phyloP scores from a whole-genome alignment of 495 filamentous ascomycete species.

The Penicillium cosmopolitanum region DNA sequence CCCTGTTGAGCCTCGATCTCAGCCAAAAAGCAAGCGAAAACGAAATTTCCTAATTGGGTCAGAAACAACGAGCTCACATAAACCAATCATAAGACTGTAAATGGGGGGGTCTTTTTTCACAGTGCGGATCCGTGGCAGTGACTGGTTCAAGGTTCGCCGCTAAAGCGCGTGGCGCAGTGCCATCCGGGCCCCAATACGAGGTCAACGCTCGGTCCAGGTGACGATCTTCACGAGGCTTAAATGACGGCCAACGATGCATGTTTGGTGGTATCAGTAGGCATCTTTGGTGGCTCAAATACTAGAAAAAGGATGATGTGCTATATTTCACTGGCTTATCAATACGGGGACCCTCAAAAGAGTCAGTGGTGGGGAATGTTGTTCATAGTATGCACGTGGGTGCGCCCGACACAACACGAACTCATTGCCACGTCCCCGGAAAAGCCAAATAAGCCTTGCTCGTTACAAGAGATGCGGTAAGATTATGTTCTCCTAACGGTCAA shows the following conservation, averaged over 20 bases:
- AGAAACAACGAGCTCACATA: not conserved
- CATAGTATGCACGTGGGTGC: too few relatives aligned
- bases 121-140: constrained; percentile 2
- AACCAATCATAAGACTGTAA: not conserved
- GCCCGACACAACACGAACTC: not conserved
- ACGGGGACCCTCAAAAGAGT: not conserved
- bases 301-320: not conserved
- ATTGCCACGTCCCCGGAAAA: not conserved
- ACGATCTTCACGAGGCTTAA: constrained; percentile 1
- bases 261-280: not conserved
- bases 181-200: constrained; percentile 16
- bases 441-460: too few relatives aligned
- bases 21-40: constrained; percentile 22
- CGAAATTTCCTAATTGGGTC: constrained; percentile 25
- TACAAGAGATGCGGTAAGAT: too few relatives aligned
- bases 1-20: not conserved
- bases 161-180: not conserved
- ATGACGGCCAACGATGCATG: constrained; percentile 1
- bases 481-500: too few relatives aligned
- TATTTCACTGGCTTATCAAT: not conserved
- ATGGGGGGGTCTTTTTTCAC: not conserved
- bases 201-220: not conserved
- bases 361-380: too few relatives aligned
- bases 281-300: too few relatives aligned
- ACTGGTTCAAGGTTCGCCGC: not conserved